Evolutionary conservation across 192 early-diverging fungal species (phyloP), one percentile per base, ranked within the genome.

Genomic region (Coemansia sp.): DNA sequence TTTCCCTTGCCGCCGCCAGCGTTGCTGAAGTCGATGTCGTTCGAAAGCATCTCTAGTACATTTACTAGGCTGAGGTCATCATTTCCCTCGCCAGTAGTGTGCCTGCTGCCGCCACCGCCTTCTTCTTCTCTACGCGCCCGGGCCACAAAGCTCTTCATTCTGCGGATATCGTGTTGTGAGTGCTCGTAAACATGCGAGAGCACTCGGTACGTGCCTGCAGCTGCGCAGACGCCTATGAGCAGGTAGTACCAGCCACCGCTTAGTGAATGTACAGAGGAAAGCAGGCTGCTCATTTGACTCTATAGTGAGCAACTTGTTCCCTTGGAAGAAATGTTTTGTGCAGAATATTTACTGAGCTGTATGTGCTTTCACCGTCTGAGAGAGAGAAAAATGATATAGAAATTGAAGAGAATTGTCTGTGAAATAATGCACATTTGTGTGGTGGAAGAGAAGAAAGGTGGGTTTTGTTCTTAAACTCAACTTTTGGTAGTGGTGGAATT

Each of bases 121-220:
- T 62, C 65, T 15, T 32, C 32, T 32, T 32, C 32, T 32, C 32
- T 32, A 3, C 6, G 19, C 13, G 22, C 21, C 16, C 8, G 11
- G 6, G 47, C 16, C 8, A 18, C 15, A 4, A 10, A 11, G 6
- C 19, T 54, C 51, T 9, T 21, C 15, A 54, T 0, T 0, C 0
- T 8, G 21, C 18, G 51, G 21, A 26, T 22, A 66, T 81, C 78
- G 56, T 70, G 68, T 18, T 37, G 39, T 22, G 73, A 52, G 48
- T 81, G 78, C 57, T 72, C 73, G 7, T 68, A 41, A 6, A 76
- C 60, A 41, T 81, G 73, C 37, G 66, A 63, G 12, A 74, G 67
- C 42, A 74, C 66, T 3, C 72, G 66, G 62, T 74, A 74, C 12
- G 72, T 68, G 16, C 60, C 72, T 3, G 65, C 36, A 0, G 72